Conservation (phyloP, 1,284 basidiomycete genomes). For the Ceratobasidium sp. region DNA sequence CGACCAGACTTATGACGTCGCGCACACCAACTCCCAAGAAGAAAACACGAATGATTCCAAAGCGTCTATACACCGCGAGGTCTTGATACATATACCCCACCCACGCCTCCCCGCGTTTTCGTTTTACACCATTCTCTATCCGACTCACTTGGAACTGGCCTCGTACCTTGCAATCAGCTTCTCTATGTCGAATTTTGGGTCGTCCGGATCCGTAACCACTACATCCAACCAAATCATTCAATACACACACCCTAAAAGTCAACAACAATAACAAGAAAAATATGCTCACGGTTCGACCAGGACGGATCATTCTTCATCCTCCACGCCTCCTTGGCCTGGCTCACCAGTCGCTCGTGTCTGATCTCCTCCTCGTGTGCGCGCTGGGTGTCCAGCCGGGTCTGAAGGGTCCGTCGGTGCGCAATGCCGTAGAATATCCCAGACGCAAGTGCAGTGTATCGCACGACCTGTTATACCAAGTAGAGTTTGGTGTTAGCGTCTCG, state of each 20-base stretch:
- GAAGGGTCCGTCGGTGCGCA: conserved; percentile 89
- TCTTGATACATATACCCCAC: conserved; percentile 1
- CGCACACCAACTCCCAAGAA: neutral
- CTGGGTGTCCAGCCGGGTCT: conserved; percentile 80
- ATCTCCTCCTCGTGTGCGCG: conserved; percentile 75
- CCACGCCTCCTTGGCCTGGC: conserved; percentile 92
- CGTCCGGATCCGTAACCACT: conserved; percentile 94
- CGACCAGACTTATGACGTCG: neutral
- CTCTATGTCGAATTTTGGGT: conserved; percentile 96
- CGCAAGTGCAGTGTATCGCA: conserved; percentile 92
- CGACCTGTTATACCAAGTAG: conserved; percentile 70
- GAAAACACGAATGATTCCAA: conserved; percentile 20
- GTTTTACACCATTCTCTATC: neutral
- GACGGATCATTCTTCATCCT: conserved; percentile 65
- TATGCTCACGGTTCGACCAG: conserved; percentile 20
- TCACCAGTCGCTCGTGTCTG: conserved; percentile 80
- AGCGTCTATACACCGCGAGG: conserved; percentile 19
- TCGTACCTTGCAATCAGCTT: conserved; percentile 85
- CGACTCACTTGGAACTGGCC: conserved; percentile 62
- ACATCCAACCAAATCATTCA: conserved; percentile 47
- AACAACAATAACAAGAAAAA: neutral
- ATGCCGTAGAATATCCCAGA: conserved; percentile 93
- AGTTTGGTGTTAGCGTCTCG: neutral
- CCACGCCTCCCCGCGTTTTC: neutral
- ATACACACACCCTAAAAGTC: neutral